phyloP scores from a whole-genome alignment of 768 basidiomycete genomes.

The Daedalea quercina region DNA sequence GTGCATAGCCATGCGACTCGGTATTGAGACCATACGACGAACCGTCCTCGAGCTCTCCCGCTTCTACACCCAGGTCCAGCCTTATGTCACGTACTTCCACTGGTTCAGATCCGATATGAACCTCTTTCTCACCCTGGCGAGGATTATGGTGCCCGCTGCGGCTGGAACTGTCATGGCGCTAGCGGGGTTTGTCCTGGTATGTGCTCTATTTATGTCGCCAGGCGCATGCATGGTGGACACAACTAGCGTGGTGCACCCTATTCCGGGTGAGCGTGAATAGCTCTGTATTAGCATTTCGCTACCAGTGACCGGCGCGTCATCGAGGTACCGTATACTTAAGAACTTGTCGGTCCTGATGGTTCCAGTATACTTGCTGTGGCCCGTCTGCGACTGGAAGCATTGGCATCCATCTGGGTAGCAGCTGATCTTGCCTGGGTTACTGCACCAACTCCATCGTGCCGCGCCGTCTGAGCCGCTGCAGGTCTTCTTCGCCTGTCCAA shows the following conservation, averaged over 20 bases:
- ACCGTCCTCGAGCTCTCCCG: background rate
- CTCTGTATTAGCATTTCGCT: no score
- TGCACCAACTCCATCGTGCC: no score
- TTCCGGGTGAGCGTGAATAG: no score
- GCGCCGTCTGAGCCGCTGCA: no score
- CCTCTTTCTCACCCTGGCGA: background rate
- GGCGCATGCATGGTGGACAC: no score
- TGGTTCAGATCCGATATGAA: background rate
- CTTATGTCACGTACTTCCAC: background rate
- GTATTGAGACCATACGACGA: background rate
- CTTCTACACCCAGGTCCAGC: background rate
- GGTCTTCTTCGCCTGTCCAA: no score
- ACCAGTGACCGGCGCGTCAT: no score
- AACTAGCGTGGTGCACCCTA: no score
- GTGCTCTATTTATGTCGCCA: background rate
- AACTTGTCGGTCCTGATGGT: no score
- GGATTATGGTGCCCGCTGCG: background rate
- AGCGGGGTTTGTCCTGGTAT: background rate
- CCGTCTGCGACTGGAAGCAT: no score
- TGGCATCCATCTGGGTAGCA: background rate
- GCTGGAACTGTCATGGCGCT: background rate
- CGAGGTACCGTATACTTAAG: no score
- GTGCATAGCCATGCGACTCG: background rate
- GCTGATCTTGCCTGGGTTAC: background rate
- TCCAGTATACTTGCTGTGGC: no score